phyloP scores from a whole-genome alignment of 2,329 filamentous ascomycete species.

The Ascochyta pisi region DNA sequence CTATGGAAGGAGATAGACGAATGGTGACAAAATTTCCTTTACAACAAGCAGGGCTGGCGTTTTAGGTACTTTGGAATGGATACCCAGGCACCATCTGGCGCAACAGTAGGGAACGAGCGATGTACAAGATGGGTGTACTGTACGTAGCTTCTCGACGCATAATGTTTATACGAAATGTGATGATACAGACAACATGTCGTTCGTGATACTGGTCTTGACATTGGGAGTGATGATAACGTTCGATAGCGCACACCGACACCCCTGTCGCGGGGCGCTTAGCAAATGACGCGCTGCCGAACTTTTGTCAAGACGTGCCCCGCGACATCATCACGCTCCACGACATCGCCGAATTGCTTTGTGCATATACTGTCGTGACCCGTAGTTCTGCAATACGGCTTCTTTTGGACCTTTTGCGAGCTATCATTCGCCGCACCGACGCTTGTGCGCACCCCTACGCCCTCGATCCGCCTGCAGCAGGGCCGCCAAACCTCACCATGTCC shows the following conservation, averaged over 20 bases:
- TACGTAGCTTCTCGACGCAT: neutral
- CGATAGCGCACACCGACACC: constrained; percentile 25
- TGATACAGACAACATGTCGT: neutral
- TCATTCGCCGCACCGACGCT: neutral
- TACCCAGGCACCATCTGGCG: constrained; percentile 19
- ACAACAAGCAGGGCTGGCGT: constrained; percentile 7
- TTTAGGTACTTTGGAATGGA: constrained; percentile 12
- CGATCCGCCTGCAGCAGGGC: constrained; percentile 8
- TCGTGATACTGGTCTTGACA: neutral
- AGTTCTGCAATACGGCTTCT: neutral
- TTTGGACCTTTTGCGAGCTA: neutral
- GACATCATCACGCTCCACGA: neutral
- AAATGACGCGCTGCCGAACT: constrained; percentile 33
- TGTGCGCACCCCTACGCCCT: neutral
- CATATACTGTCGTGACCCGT: neutral
- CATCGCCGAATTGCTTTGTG: constrained; percentile 1
- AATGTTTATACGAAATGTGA: constrained; percentile 2
- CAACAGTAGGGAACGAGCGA: neutral
- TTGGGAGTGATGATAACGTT: constrained; percentile 1
- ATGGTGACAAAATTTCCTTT: neutral
- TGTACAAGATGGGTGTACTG: neutral
- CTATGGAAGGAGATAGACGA: constrained; percentile 22
- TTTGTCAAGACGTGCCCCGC: constrained; percentile 18
- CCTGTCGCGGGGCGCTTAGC: constrained; percentile 23
- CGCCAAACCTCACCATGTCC: constrained; percentile 28